These are phyloP conservation scores for Arabidopsis hybrid DNA, from an alignment of 441 rosid genomes.

Conservation along the genomic window DNA sequence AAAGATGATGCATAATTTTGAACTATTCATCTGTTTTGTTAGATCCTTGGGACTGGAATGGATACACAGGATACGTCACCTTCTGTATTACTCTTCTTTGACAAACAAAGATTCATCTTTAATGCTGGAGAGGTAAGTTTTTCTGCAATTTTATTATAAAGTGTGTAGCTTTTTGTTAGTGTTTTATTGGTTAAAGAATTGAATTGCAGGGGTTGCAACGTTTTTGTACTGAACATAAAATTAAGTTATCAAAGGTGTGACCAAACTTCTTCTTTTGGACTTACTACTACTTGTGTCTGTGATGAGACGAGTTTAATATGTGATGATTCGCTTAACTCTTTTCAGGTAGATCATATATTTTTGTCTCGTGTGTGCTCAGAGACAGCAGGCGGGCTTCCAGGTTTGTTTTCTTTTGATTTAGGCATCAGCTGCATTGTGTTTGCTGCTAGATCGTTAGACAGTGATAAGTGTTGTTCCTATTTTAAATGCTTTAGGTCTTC, in stretches of 20 bases:
- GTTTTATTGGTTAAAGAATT: not conserved
- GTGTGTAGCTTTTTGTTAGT: not conserved
- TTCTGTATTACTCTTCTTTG: conserved; percentile 95
- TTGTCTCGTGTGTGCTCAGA: conserved; percentile 97
- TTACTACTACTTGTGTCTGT: not conserved
- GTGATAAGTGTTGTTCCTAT: conserved; percentile 23
- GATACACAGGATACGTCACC: conserved; percentile 97
- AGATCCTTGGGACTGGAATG: conserved; percentile 98
- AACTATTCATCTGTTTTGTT: conserved; percentile 6
- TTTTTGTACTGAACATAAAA: conserved; percentile 93
- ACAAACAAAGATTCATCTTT: conserved; percentile 93
- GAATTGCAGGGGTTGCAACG: conserved; percentile 87
- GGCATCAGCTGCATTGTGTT: conserved; percentile 17
- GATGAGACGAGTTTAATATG: not conserved
- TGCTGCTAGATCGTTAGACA: conserved; percentile 8
- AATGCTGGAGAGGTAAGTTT: conserved; percentile 92
- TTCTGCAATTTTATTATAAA: not conserved
- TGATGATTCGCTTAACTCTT: conserved; percentile 22
- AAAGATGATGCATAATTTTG: not conserved
- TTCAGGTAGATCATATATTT: conserved; percentile 94
- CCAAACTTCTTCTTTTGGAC: not conserved
- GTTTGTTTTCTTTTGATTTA: conserved; percentile 48
- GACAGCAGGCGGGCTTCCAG: conserved; percentile 97
- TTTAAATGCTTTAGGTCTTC: conserved; percentile 44
- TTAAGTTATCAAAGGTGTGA: conserved; percentile 89